These are phyloP conservation scores for Astrocystis sublimbata DNA, from an alignment of 495 filamentous ascomycete species.

Conservation along the genomic window DNA sequence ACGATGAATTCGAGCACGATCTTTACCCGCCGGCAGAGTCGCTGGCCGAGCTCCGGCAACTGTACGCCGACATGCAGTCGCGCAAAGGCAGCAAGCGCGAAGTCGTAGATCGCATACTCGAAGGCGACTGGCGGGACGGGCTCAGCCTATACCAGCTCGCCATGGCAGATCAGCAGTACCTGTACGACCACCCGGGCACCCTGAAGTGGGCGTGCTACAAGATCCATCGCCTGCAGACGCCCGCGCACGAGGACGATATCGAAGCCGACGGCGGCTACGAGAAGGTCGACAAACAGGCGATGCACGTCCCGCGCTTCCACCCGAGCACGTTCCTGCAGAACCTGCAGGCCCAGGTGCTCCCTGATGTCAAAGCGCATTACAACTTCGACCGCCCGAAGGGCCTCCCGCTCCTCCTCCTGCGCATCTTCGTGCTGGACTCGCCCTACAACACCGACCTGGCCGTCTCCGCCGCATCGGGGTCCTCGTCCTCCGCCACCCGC, in stretches of 20 bases:
- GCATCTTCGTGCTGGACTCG: slow-evolving; percentile 72
- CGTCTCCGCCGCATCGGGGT: slow-evolving; percentile 40
- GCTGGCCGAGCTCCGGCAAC: slow-evolving; percentile 60
- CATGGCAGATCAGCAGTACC: slow-evolving; percentile 74
- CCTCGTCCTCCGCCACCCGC: slow-evolving; percentile 7
- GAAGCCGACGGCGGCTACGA: slow-evolving; percentile 26
- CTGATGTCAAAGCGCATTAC: slow-evolving; percentile 79
- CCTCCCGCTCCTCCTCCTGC: slow-evolving; percentile 67
- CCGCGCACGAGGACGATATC: slow-evolving; percentile 34
- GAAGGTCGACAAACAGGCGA: slow-evolving; percentile 42
- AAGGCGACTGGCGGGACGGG: slow-evolving; percentile 81
- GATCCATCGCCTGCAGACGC: slow-evolving; percentile 45
- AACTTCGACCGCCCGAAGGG: slow-evolving; percentile 64
- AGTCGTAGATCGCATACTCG: slow-evolving; percentile 71
- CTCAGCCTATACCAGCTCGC: slow-evolving; percentile 76
- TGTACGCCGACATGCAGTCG: slow-evolving; percentile 55
- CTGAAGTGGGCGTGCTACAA: slow-evolving; percentile 76
- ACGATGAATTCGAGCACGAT: slow-evolving; percentile 50
- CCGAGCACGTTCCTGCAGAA: slow-evolving; percentile 70
- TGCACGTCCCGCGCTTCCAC: slow-evolving; percentile 69
- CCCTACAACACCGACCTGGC: slow-evolving; percentile 62
- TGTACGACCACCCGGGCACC: slow-evolving; percentile 72
- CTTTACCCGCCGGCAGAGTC: slow-evolving; percentile 64
- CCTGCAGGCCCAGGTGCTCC: slow-evolving; percentile 69
- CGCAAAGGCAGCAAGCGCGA: slow-evolving; percentile 72